Conservation (phyloP, 805 yeast genomes). For the Pichia gijzeniarum region DNA sequence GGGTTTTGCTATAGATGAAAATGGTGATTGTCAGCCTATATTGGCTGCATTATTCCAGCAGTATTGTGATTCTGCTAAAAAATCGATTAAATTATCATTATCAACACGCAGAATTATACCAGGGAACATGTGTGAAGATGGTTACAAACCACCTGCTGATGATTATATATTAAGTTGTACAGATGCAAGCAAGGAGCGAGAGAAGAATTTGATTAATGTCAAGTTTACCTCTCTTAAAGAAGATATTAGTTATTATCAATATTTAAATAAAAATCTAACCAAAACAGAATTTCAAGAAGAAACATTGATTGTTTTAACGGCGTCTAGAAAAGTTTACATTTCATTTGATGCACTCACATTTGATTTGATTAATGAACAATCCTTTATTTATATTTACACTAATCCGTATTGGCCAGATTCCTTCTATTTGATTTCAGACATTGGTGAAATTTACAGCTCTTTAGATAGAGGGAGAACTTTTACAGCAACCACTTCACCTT, state of each 20-base stretch:
- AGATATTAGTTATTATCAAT: slow-evolving; percentile 47
- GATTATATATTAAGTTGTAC: slow-evolving; percentile 34
- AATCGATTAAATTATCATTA: slow-evolving; percentile 20
- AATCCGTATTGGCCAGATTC: slow-evolving; percentile 57
- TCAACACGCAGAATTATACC: slow-evolving; percentile 24
- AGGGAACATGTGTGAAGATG: slow-evolving; percentile 24
- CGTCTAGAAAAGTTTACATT: slow-evolving; percentile 45
- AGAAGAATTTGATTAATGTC: slow-evolving; percentile 29
- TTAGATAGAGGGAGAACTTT: slow-evolving; percentile 63
- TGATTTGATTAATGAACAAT: slow-evolving; percentile 33
- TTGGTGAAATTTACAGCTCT: slow-evolving; percentile 50
- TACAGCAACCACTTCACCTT: slow-evolving; percentile 27
- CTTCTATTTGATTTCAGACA: slow-evolving; percentile 46
- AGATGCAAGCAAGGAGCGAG: slow-evolving; percentile 21
- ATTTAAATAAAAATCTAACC: slow-evolving; percentile 48
- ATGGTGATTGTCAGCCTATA: slow-evolving; percentile 43
- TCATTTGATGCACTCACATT: slow-evolving; percentile 64
- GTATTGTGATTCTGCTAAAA: slow-evolving; percentile 20
- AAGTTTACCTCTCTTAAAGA: slow-evolving; percentile 44
- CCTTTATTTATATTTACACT: slow-evolving; percentile 42
- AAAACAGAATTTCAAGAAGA: slow-evolving; percentile 43
- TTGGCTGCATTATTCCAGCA: slow-evolving; percentile 13
- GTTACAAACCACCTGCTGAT: slow-evolving; percentile 16
- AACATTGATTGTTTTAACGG: slow-evolving; percentile 56
- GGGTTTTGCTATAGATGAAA: slow-evolving; percentile 35